Percentiles rank a stretch among this genome's conserved stretches.
Evolutionary conservation across 257 asterid genomes (phyloP).

Genomic region (Solanum sparsipilum): DNA sequence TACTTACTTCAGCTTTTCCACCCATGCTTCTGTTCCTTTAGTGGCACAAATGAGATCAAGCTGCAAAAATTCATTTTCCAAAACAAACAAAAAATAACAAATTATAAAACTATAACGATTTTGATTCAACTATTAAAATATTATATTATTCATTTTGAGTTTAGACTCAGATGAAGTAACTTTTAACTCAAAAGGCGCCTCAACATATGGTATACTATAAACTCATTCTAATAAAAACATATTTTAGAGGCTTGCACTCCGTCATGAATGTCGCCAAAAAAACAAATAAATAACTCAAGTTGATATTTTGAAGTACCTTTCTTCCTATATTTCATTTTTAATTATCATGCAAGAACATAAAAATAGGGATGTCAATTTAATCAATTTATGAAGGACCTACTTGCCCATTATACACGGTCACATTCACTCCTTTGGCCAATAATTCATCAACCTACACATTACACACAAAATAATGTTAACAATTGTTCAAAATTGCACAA

Average conservation of each 20-base stretch:
- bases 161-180: no score
- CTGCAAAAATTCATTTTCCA: constrained; percentile 23
- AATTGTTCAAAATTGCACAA: not conserved
- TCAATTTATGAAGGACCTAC: constrained; percentile 24
- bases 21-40: constrained; percentile 90
- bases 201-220: not conserved
- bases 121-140: not conserved
- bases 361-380: not conserved
- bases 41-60: constrained; percentile 88
- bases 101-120: not conserved
- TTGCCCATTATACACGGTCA: constrained; percentile 86
- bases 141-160: no score
- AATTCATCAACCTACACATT: constrained; percentile 62
- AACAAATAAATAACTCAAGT: not conserved
- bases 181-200: not conserved
- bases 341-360: not conserved
- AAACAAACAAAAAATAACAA: not conserved
- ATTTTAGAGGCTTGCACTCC: fast-evolving
- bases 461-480: not conserved
- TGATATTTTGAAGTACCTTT: not conserved
- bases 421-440: constrained; percentile 71
- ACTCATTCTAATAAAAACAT: not conserved
- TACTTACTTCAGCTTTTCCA: constrained; percentile 76
- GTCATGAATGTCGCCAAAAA: no score
- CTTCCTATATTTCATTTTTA: not conserved